Conservation (phyloP, 345 rosid genomes). For the Arabidopsis suecica region DNA sequence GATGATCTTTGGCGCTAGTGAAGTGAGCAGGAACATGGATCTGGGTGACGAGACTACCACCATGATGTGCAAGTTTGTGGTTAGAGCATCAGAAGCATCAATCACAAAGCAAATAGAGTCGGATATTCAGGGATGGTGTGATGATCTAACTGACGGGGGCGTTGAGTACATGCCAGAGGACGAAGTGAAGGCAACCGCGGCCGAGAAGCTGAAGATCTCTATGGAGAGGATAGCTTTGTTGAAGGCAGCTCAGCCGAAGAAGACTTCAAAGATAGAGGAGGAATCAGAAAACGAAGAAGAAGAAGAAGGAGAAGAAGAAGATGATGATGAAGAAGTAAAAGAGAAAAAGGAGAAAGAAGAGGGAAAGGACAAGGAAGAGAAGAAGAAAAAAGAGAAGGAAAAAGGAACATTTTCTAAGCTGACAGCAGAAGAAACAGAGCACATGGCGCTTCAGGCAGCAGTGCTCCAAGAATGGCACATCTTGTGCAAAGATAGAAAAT, state of each 20-base stretch:
- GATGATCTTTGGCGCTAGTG: conserved; percentile 99
- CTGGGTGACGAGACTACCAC: conserved; percentile 96
- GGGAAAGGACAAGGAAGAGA: conserved; percentile 45
- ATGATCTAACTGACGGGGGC: conserved; percentile 91
- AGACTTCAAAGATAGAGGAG: conserved; percentile 63
- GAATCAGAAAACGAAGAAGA: conserved; percentile 52
- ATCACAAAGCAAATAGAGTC: conserved; percentile 92
- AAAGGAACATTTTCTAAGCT: conserved; percentile 74
- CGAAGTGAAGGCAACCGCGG: conserved; percentile 88
- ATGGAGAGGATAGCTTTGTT: conserved; percentile 93
- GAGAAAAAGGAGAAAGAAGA: conserved; percentile 58
- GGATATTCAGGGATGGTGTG: conserved; percentile 94
- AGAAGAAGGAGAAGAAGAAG: conserved; percentile 31
- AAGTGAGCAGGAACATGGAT: conserved; percentile 97
- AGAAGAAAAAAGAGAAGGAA: conserved; percentile 61
- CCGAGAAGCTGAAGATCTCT: conserved; percentile 87
- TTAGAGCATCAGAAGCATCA: conserved; percentile 93
- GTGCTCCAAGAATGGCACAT: conserved; percentile 98
- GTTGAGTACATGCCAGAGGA: conserved; percentile 99
- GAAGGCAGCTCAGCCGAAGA: conserved; percentile 84
- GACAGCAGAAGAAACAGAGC: conserved; percentile 96
- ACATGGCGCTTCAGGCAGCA: conserved; percentile 92
- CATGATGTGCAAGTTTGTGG: conserved; percentile 97
- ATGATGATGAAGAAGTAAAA: conserved; percentile 50
- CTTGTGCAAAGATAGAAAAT: conserved; percentile 74